phyloP scores from a whole-genome alignment of 495 filamentous ascomycete species.

The Corynascus novoguineensis region DNA sequence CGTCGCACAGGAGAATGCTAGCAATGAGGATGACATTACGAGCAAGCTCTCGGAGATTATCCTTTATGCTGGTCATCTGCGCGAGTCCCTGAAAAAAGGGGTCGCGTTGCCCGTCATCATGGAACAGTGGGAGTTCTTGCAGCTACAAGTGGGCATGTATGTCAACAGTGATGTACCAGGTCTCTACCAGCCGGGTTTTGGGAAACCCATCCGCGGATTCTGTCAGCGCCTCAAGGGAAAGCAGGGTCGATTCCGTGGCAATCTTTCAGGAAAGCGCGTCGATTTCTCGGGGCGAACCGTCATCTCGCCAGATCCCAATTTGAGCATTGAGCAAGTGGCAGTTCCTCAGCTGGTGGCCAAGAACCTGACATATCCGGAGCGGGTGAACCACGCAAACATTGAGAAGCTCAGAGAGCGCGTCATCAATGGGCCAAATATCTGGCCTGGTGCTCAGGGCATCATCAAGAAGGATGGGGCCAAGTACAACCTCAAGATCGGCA shows the following conservation, averaged over 20 bases:
- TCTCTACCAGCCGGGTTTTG: conserved; percentile 65
- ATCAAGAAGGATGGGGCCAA: conserved; percentile 63
- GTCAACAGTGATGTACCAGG: conserved; percentile 97
- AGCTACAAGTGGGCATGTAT: conserved; percentile 91
- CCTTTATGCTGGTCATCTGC: conserved; percentile 76
- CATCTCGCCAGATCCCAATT: conserved; percentile 93
- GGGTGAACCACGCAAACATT: conserved; percentile 74
- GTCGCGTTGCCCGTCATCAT: conserved; percentile 81
- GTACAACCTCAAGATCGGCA: conserved; percentile 68
- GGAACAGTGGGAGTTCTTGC: conserved; percentile 98
- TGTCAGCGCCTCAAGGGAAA: conserved; percentile 95
- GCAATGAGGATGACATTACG: conserved; percentile 93
- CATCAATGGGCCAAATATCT: conserved; percentile 63
- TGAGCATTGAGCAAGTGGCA: conserved; percentile 90
- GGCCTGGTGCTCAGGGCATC: conserved; percentile 83
- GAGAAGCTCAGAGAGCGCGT: conserved; percentile 70
- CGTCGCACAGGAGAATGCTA: conserved; percentile 82
- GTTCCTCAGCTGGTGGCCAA: conserved; percentile 84
- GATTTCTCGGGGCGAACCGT: conserved; percentile 97
- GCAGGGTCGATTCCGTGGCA: conserved; percentile 93
- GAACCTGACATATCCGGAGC: conserved; percentile 91
- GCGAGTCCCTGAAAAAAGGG: conserved; percentile 71
- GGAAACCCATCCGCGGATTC: conserved; percentile 82
- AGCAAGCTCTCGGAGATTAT: conserved; percentile 92
- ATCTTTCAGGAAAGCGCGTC: conserved; percentile 95